phyloP scores from a whole-genome alignment of 805 yeast species.

The Blastobotrys mokoenaii region DNA sequence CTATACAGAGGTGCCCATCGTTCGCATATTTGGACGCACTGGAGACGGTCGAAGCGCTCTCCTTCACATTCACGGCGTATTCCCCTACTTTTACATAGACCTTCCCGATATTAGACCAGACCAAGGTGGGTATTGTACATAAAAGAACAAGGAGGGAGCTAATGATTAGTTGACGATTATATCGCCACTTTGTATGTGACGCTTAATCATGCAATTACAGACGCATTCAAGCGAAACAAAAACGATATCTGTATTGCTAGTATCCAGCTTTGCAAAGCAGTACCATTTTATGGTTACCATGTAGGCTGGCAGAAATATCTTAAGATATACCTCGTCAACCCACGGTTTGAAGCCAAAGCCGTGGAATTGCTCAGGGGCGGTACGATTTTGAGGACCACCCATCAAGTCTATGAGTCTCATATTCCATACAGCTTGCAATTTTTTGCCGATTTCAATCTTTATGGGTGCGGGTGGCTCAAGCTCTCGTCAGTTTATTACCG shows the following conservation, averaged over 20 bases:
- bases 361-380: constrained; percentile 43
- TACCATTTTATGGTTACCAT: constrained; percentile 79
- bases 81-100: constrained; percentile 70
- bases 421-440: constrained; percentile 72
- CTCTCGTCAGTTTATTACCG: constrained; percentile 23
- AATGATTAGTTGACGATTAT: constrained; percentile 10
- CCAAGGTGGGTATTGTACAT: constrained; percentile 10
- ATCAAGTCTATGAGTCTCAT: constrained; percentile 69
- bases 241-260: constrained; percentile 24
- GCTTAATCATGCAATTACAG: constrained; percentile 24
- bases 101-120: constrained; percentile 36
- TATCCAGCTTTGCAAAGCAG: constrained; percentile 51
- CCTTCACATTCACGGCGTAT: constrained; percentile 76
- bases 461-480: constrained; percentile 74
- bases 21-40: constrained; percentile 68
- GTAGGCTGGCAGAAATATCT: constrained; percentile 55
- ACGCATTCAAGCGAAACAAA: constrained; percentile 19
- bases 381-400: constrained; percentile 28
- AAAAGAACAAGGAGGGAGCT: not conserved
- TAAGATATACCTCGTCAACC: constrained; percentile 61
- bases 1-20: constrained; percentile 52
- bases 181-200: constrained; percentile 13
- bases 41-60: constrained; percentile 50
- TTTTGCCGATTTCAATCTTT: constrained; percentile 71
- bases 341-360: constrained; percentile 48